Conservation (phyloP, 495 filamentous ascomycete genomes). For the Penicillium steckii region DNA sequence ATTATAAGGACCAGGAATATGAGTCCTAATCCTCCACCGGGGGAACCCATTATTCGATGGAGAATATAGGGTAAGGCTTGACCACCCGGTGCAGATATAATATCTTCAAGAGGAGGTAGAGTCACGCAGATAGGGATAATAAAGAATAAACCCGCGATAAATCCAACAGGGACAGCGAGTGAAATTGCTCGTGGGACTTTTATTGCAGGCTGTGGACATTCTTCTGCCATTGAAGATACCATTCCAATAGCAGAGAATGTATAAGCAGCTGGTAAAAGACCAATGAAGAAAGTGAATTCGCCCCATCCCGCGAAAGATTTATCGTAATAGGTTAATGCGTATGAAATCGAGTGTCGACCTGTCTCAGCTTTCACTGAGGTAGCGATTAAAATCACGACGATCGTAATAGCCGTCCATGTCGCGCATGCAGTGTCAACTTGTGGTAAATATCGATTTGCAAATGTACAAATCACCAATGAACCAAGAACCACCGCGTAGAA, state of each 20-base stretch:
- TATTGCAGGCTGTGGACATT: slow-evolving; percentile 41
- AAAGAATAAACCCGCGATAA: slow-evolving; percentile 46
- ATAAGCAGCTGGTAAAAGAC: slow-evolving; percentile 50
- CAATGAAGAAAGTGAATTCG: slow-evolving; percentile 50
- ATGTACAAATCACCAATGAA: slow-evolving; percentile 53
- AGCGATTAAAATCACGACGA: slow-evolving; percentile 40
- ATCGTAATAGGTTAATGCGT: slow-evolving; percentile 49
- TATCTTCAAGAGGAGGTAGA: slow-evolving; percentile 42
- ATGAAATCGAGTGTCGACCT: slow-evolving; percentile 42
- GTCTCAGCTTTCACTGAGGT: slow-evolving; percentile 41
- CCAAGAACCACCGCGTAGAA: slow-evolving; percentile 57
- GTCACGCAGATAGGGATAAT: slow-evolving; percentile 48
- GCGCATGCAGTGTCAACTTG: slow-evolving; percentile 52
- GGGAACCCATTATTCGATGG: slow-evolving; percentile 43
- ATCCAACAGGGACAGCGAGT: slow-evolving; percentile 41
- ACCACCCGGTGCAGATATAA: slow-evolving; percentile 35
- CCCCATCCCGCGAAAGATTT: slow-evolving; percentile 46
- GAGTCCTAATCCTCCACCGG: slow-evolving; percentile 47
- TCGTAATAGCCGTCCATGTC: slow-evolving; percentile 38
- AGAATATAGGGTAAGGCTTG: slow-evolving; percentile 52
- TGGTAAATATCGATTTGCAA: slow-evolving; percentile 56
- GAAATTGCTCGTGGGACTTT: slow-evolving; percentile 47
- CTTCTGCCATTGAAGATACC: slow-evolving; percentile 53
- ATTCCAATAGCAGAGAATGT: slow-evolving; percentile 52
- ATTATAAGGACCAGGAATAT: slow-evolving; percentile 59